Base-by-base conservation (phyloP, 2,329 filamentous ascomycete species). In the Aphanoascus verrucosus region DNA sequence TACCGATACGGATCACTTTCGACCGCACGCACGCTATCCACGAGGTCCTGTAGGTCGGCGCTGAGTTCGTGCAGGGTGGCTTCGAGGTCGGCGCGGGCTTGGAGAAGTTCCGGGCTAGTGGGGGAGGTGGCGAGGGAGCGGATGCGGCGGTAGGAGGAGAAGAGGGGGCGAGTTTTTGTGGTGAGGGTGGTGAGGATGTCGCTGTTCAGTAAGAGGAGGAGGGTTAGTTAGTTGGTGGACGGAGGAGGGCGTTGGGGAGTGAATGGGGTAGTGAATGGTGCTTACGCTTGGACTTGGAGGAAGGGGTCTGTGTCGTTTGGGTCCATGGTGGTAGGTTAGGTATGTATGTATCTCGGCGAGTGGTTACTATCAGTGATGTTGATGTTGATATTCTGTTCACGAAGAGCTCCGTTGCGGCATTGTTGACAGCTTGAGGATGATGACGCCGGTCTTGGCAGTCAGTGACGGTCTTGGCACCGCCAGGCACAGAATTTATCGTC, bases 111-210 rank as follows among this genome's bases (percentile, higher is more conserved):
- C 11, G 88, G 89, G 15, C 87, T 90, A 42, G 77, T 76, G 12
- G 83, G 73, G 7, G 81, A 79, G 40, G 83, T 84, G 55, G 84
- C 80, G 23, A 94, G 84, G 44, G 89, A 93, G 65, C 89, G 88
- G 72, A 98, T 98, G 66, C 93, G 91, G 42, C 95, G 80, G 75
- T 95, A 98, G 14, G 90, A 96, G 59, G 86, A 84, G 77, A 96
- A 96, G 54, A 96, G 83, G 50, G 90, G 84, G 8, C 91, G 85
- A 51, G 88, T 86, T n/a, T n/a, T n/a, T 12, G 81, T 82, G 60
- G 85, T 79, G 59, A 98, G 83, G 57, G 94, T 86, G 58, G 83
- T 74, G 60, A 94, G 83, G 61, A 97, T 88, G 72, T 98, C 93
- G 72, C 89, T 95, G 67, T 55, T n/a, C n/a, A n/a, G n/a, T n/a